phyloP scores from a whole-genome alignment of 169 alveolate genomes.

The Cytauxzoon felis region DNA sequence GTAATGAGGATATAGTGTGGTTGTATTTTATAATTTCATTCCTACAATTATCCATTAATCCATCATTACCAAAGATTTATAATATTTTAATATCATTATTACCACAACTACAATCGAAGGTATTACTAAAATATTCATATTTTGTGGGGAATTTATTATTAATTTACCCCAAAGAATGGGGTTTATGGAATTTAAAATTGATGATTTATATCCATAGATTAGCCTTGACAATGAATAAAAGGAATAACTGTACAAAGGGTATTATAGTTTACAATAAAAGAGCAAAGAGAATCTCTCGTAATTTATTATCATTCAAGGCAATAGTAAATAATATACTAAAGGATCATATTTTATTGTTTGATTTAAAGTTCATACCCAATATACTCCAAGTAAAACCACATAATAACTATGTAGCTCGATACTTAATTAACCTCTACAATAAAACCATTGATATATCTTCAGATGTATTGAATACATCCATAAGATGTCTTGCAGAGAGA shows the following conservation, averaged over 20 bases:
- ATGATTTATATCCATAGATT: background rate
- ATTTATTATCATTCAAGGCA: background rate
- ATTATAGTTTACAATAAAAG: no score
- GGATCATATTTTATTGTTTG: background rate
- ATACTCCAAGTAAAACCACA: constrained; percentile 4
- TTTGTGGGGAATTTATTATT: background rate
- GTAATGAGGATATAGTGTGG: no score
- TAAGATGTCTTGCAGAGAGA: no score
- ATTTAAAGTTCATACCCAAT: background rate
- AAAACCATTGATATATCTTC: no score
- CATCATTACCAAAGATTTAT: background rate
- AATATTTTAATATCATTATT: background rate
- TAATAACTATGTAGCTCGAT: constrained; percentile 7
- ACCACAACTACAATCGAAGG: background rate
- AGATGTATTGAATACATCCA: no score
- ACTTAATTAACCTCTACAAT: constrained; percentile 1
- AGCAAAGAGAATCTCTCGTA: no score
- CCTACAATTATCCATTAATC: constrained; percentile 5
- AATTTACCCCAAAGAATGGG: constrained; percentile 3
- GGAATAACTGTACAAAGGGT: background rate
- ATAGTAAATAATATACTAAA: constrained; percentile 3
- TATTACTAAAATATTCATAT: background rate
- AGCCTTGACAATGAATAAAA: background rate
- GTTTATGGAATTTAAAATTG: constrained; percentile 22
- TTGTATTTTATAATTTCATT: constrained; percentile 3